These are phyloP conservation scores for Carnegiea gigantea DNA, from an alignment of 179 eudicot genomes.

Conservation along the genomic window DNA sequence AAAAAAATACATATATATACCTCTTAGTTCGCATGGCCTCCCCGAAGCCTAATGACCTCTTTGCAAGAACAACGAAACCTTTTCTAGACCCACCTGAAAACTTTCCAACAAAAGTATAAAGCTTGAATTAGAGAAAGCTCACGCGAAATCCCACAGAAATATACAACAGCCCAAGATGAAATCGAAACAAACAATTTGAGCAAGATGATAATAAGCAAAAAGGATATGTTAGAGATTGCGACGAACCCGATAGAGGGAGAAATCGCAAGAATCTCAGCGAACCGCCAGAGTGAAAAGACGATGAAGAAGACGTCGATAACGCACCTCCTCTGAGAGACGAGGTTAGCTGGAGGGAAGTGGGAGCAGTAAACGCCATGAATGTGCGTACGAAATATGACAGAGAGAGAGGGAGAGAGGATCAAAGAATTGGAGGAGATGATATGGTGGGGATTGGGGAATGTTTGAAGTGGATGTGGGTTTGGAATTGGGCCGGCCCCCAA, in stretches of 20 bases:
- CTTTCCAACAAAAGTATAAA: neutral
- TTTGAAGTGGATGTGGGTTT: neutral
- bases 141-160: neutral
- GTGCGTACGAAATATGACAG: too few species aligned
- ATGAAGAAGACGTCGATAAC: slow-evolving; percentile 26
- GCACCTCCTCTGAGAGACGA: slow-evolving; percentile 38
- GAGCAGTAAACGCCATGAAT: slow-evolving; percentile 37
- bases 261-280: neutral
- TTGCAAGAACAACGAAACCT: slow-evolving; percentile 50
- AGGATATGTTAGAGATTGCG: neutral
- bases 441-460: neutral
- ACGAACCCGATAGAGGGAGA: slow-evolving; percentile 31
- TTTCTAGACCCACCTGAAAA: slow-evolving; percentile 32
- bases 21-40: slow-evolving; percentile 78
- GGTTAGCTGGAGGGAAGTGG: slow-evolving; percentile 39
- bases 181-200: too few species aligned
- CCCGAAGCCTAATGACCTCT: slow-evolving; percentile 67
- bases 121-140: neutral
- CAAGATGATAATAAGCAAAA: neutral
- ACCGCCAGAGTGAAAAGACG: neutral
- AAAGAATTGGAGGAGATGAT: neutral
- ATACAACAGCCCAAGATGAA: neutral
- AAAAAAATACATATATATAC: slow-evolving; percentile 23
- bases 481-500: neutral
- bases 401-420: neutral